Conservation (phyloP, 148 eudicot species). For the Hydrangea macrophylla region DNA sequence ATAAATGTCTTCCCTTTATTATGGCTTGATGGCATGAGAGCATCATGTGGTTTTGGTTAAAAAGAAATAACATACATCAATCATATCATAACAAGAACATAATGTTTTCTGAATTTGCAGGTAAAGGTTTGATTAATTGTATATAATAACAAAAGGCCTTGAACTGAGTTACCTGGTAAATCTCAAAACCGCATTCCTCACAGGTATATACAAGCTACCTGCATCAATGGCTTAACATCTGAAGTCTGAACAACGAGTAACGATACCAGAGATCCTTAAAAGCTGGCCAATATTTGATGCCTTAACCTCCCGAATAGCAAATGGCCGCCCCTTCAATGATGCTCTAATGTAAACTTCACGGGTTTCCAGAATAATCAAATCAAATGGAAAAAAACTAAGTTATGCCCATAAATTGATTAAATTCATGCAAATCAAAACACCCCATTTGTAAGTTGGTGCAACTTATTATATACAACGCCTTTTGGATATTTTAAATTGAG, state of each 20-base stretch:
- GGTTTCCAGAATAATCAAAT: slow-evolving; percentile 17
- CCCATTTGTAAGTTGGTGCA: too few relatives aligned
- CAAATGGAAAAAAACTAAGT: not conserved
- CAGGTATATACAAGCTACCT: slow-evolving; percentile 98
- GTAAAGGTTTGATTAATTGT: not conserved
- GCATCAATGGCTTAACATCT: slow-evolving; percentile 99
- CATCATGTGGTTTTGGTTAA: not conserved
- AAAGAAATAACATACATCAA: not conserved
- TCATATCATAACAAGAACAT: not conserved
- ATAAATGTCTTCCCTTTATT: not conserved
- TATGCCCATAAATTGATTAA: too few relatives aligned
- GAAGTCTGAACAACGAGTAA: slow-evolving; percentile 95
- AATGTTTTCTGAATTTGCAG: slow-evolving; percentile 2
- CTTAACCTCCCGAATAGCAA: slow-evolving; percentile 87
- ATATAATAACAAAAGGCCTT: not conserved
- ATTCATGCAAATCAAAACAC: too few relatives aligned
- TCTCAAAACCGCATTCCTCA: slow-evolving; percentile 97
- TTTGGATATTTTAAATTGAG: too few relatives aligned
- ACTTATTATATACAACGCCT: too few relatives aligned
- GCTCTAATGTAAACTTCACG: slow-evolving; percentile 93
- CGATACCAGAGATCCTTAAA: slow-evolving; percentile 88
- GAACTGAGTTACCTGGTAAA: slow-evolving; percentile 69
- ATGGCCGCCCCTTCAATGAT: slow-evolving; percentile 81
- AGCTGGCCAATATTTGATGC: slow-evolving; percentile 97
- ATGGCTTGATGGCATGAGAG: not conserved